These are phyloP conservation scores for Aspergillus flavus DNA, from an alignment of 2,329 filamentous ascomycete species.

Conservation along the genomic window DNA sequence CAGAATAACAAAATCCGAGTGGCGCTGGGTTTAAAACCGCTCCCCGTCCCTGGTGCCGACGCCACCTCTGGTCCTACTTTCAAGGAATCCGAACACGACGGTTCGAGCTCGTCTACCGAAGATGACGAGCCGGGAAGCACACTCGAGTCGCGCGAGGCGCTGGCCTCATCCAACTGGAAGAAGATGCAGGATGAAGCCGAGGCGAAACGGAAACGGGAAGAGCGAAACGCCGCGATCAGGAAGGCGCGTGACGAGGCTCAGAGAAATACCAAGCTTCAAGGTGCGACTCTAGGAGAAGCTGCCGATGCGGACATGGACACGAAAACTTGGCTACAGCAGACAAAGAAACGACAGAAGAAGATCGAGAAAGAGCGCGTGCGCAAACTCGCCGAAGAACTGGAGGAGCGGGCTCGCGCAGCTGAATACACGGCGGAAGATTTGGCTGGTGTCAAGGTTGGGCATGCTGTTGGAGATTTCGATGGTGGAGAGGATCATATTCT, in stretches of 20 bases:
- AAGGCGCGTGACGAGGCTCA: constrained; percentile 84
- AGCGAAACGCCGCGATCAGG: constrained; percentile 79
- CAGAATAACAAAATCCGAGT: constrained; percentile 91
- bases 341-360: constrained; percentile 93
- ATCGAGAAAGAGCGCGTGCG: constrained; percentile 74
- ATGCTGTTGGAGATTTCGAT: constrained; percentile 79
- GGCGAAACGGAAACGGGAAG: constrained; percentile 76
- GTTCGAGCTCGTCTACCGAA: constrained; percentile 41
- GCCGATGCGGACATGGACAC: constrained; percentile 72
- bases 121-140: constrained; percentile 79
- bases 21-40: constrained; percentile 84
- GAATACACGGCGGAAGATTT: constrained; percentile 86
- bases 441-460: constrained; percentile 86
- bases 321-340: constrained; percentile 80
- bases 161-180: constrained; percentile 53
- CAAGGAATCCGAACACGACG: constrained; percentile 55
- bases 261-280: constrained; percentile 73
- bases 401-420: constrained; percentile 71
- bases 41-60: constrained; percentile 74
- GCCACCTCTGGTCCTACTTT: constrained; percentile 57
- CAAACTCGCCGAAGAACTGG: constrained; percentile 72
- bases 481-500: constrained; percentile 82
- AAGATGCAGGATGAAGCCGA: constrained; percentile 67
- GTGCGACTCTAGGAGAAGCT: constrained; percentile 78
- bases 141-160: constrained; percentile 65